Conservation (phyloP, 2,329 filamentous ascomycete species). For the Fusarium sp. region DNA sequence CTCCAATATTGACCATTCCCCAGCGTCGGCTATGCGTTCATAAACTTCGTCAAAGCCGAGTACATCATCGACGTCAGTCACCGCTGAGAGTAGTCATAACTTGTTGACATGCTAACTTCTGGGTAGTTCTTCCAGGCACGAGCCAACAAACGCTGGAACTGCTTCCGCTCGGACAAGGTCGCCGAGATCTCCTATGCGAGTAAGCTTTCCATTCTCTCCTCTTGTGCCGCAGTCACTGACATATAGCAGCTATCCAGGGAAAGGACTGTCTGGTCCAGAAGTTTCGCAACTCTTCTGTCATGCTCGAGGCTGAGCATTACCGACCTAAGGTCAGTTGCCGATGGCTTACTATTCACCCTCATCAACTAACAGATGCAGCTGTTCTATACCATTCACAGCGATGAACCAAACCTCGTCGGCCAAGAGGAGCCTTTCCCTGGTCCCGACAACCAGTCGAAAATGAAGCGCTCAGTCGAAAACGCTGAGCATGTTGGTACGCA, state of each 20-base stretch:
- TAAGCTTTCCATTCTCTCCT: conserved; percentile 54
- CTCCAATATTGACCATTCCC: conserved; percentile 38
- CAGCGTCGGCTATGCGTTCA: conserved; percentile 96
- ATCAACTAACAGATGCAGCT: conserved; percentile 49
- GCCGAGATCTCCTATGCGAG: conserved; percentile 96
- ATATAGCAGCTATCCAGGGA: conserved; percentile 80
- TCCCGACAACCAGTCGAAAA: conserved; percentile 86
- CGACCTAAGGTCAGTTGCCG: conserved; percentile 75
- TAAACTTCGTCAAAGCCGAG: conserved; percentile 82
- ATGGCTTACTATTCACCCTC: no score
- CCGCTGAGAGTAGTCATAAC: not conserved
- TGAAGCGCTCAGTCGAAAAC: conserved; percentile 87
- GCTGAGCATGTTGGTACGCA: conserved; percentile 81
- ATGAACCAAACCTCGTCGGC: conserved; percentile 65
- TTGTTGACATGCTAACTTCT: conserved; percentile 25
- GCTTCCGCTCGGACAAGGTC: conserved; percentile 83
- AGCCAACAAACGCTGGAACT: conserved; percentile 79
- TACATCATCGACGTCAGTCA: conserved; percentile 74
- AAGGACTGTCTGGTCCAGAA: conserved; percentile 91
- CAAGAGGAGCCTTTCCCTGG: conserved; percentile 78
- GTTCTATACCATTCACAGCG: conserved; percentile 61
- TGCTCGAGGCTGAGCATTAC: conserved; percentile 84
- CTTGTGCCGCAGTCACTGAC: conserved; percentile 24
- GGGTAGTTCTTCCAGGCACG: conserved; percentile 76
- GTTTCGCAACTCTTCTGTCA: conserved; percentile 96